Conservation (phyloP, 306 rosid genomes). For the Gastrolobium bilobum region DNA sequence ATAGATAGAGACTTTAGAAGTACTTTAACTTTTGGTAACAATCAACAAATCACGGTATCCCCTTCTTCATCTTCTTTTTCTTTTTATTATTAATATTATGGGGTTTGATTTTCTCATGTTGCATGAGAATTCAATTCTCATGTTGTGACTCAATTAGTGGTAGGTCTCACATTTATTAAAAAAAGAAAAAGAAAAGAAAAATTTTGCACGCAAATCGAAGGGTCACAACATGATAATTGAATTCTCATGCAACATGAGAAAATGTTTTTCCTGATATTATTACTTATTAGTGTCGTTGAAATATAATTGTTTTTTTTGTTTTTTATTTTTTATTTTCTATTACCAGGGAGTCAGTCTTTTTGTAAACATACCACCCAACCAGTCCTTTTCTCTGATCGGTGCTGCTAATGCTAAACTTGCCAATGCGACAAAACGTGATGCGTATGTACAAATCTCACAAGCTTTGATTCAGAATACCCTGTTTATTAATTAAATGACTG, state of each 20-base stretch:
- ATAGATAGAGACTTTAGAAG: slow-evolving; percentile 62
- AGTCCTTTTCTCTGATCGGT: slow-evolving; percentile 56
- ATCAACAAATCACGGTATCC: slow-evolving; percentile 42
- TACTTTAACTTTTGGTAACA: slow-evolving; percentile 59
- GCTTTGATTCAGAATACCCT: not conserved
- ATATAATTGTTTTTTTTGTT: too few species aligned
- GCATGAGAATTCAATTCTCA: too few species aligned
- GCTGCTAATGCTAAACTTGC: slow-evolving; percentile 56
- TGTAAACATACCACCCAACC: slow-evolving; percentile 46
- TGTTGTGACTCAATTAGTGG: too few species aligned
- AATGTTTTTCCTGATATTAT: too few species aligned
- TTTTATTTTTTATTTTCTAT: not conserved
- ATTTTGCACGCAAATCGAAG: too few species aligned
- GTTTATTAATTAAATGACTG: too few species aligned
- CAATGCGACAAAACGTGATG: slow-evolving; percentile 27
- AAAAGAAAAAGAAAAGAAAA: too few species aligned
- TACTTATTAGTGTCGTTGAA: too few species aligned
- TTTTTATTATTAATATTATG: not conserved
- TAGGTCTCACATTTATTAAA: too few species aligned
- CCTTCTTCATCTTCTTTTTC: not conserved
- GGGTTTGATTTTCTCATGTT: too few species aligned
- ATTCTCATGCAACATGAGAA: too few species aligned
- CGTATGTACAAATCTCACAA: slow-evolving; percentile 58
- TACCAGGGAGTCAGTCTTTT: slow-evolving; percentile 69
- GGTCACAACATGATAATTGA: too few species aligned